These are phyloP conservation scores for Suhomyces bolitotheri DNA, from an alignment of 1,139 yeast species.

Conservation along the genomic window DNA sequence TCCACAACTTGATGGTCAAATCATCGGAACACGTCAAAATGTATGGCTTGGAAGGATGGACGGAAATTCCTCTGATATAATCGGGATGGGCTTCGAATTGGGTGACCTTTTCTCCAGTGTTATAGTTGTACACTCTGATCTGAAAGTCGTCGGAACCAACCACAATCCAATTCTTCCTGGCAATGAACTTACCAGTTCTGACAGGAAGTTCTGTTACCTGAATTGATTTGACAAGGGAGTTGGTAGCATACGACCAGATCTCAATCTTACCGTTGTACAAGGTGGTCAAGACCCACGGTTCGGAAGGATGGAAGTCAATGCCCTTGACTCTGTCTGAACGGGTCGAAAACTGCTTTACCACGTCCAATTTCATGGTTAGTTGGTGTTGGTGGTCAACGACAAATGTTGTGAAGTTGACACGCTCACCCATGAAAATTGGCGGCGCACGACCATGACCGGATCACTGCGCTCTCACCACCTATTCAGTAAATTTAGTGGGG, in stretches of 20 bases:
- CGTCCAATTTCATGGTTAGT: constrained; percentile 46
- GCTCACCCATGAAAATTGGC: constrained; percentile 6
- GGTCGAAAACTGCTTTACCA: constrained; percentile 72
- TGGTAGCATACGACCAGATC: constrained; percentile 91
- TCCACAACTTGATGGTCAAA: constrained; percentile 89
- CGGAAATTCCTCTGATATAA: constrained; percentile 88
- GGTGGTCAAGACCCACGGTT: constrained; percentile 93
- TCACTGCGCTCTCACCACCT: too few relatives aligned
- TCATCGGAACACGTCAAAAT: constrained; percentile 91
- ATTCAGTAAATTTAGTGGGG: too few relatives aligned
- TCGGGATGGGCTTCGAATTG: constrained; percentile 99
- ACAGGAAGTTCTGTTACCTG: constrained; percentile 95
- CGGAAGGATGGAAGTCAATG: constrained; percentile 95
- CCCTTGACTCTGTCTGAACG: constrained; percentile 97
- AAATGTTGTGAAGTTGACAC: constrained; percentile 11
- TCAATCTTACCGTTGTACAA: constrained; percentile 84
- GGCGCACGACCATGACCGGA: constrained; percentile 2
- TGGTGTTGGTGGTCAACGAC: constrained; percentile 4
- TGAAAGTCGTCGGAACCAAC: constrained; percentile 96
- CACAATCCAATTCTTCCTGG: constrained; percentile 96
- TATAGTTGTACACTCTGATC: constrained; percentile 88
- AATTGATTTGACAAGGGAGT: constrained; percentile 47
- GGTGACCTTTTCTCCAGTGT: constrained; percentile 89
- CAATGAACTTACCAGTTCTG: constrained; percentile 91
- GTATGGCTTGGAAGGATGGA: constrained; percentile 91